phyloP scores from a whole-genome alignment of 2,329 filamentous ascomycete species.

The Stachybotrys chlorohalonatus region DNA sequence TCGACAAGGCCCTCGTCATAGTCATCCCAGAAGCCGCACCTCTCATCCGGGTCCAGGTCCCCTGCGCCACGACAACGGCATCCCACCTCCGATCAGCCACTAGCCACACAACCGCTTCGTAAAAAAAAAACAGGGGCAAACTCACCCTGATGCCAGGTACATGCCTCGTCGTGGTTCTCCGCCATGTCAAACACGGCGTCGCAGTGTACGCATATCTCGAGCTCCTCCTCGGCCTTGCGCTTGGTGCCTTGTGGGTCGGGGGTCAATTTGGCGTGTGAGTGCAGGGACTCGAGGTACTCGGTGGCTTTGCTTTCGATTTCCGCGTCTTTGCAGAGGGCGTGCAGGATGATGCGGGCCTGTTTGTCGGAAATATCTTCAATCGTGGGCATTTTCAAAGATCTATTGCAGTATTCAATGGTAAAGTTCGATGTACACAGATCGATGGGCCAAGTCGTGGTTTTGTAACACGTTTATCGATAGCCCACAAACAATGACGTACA shows the following conservation, averaged over 20 bases:
- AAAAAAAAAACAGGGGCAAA: not conserved
- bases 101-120: not conserved
- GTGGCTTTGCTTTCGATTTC: conserved; percentile 2
- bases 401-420: not conserved
- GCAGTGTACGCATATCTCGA: conserved; percentile 10
- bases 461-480: too few species aligned
- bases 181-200: conserved; percentile 2
- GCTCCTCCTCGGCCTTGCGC: conserved; percentile 8
- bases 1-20: conserved; percentile 9
- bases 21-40: conserved; percentile 6
- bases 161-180: conserved; percentile 3
- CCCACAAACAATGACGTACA: too few species aligned
- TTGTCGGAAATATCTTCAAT: not conserved
- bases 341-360: conserved; percentile 7
- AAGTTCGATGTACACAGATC: not conserved
- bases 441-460: not conserved
- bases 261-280: not conserved
- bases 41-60: conserved; percentile 6
- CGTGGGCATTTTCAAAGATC: not conserved
- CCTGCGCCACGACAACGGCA: conserved; percentile 4
- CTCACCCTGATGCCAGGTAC: conserved; percentile 10
- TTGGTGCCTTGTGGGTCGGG: conserved; percentile 1
- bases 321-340: conserved; percentile 6
- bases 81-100: not conserved
- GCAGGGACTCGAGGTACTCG: conserved; percentile 3